Evolutionary conservation across 2,329 filamentous ascomycete genomes (phyloP), one percentile per base, ranked within the genome.

Genomic region (Balansia obtecta): DNA sequence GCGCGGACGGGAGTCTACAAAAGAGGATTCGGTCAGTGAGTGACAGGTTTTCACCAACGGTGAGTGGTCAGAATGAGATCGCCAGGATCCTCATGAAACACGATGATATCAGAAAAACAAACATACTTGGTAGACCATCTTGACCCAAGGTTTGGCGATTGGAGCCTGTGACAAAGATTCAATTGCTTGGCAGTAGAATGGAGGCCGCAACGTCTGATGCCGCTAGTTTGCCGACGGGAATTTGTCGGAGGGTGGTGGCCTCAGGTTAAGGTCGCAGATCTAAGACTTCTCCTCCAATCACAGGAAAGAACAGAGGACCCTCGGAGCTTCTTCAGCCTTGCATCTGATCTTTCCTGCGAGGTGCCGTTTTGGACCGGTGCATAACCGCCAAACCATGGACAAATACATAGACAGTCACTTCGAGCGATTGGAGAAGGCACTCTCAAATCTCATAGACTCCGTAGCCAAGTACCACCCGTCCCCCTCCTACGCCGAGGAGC

Each of bases 401-500:
- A 73, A 73, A 45, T 68, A 75, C 46, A 73, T 86, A 7, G 79
- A 85, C 55, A 63, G 61, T 44, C 79, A 77, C 58, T 84, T 86
- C 53, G 79, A 83, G 61, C 77, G 80, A 46, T 71, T 86, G 32
- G 83, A 86, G 58, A 79, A 76, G 59, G 79, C 81, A 1, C 71
- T 94, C 18, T 75, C 77, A 12, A 80, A 72, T 30, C 72, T 94
- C 34, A 83, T 89, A 57, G 85, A 89, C 63, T 90, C 86, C 0
- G 85, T 94, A 54, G 76, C 86, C 6, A 86, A 88, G 56, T 91
- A 90, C 68, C 88, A 89, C 60, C 87, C 88, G 0, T 86, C 84
- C 7, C 71, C 78, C 4, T 67, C 73, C 37, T 79, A 83, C 27
- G 85, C 84, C 6, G 71, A 78, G 51, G 84, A 89, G 55, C 79